Percentiles rank a stretch among this genome's conserved stretches.
Evolutionary conservation across 495 filamentous ascomycete species (phyloP).

Genomic region (Aspergillus homomorphus): DNA sequence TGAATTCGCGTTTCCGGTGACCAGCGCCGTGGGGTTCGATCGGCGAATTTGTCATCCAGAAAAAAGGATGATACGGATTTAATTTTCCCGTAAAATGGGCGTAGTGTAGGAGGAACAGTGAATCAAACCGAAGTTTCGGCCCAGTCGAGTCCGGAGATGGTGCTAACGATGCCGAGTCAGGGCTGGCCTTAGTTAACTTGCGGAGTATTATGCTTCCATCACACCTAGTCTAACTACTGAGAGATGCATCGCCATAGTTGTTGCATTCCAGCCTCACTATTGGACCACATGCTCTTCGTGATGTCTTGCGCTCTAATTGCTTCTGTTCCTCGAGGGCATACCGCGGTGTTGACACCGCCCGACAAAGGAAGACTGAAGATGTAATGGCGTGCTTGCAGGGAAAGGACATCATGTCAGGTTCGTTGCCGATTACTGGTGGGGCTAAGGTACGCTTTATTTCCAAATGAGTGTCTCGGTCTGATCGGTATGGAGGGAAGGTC

Average conservation of each 20-base stretch:
- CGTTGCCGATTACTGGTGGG: conserved; percentile 29
- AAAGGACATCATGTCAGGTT: conserved; percentile 12
- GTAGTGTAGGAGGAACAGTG: conserved; percentile 2
- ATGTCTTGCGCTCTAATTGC: background rate
- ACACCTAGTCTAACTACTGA: background rate
- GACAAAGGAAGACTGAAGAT: background rate
- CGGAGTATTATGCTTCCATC: conserved; percentile 4
- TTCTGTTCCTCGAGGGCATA: background rate
- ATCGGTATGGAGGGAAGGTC: conserved; percentile 10
- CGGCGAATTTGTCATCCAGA: conserved; percentile 42
- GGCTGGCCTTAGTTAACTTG: conserved; percentile 5
- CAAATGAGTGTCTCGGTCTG: conserved; percentile 38
- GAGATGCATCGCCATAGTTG: background rate
- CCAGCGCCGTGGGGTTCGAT: conserved; percentile 41
- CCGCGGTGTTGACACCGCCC: background rate
- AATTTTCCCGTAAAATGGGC: conserved; percentile 37
- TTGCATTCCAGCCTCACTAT: background rate
- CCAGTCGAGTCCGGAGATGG: conserved; percentile 20
- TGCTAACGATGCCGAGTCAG: conserved; percentile 12
- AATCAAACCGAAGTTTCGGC: conserved; percentile 21
- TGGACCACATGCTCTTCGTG: background rate
- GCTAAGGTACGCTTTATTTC: conserved; percentile 28
- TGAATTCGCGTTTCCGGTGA: conserved; percentile 26
- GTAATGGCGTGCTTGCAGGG: conserved; percentile 9
- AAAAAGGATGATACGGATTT: conserved; percentile 37